phyloP scores from a whole-genome alignment of 306 rosid species.

The Sphenostylis stenocarpa region DNA sequence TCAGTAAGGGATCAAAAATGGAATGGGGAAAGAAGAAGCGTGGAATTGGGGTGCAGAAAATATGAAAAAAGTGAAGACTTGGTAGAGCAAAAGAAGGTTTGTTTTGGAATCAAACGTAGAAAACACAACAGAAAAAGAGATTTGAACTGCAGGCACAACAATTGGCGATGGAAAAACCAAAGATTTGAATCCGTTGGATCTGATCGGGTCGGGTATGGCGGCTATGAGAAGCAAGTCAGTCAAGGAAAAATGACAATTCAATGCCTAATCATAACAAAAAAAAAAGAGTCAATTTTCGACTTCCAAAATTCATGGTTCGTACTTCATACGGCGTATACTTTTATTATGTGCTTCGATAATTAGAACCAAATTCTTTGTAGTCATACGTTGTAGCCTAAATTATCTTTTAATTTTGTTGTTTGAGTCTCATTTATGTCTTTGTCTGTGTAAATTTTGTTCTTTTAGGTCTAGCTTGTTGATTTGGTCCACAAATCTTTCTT shows the following conservation, averaged over 20 bases:
- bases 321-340: too few relatives aligned
- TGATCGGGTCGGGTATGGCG: constrained; percentile 6
- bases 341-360: neutral
- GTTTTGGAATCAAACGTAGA: constrained; percentile 15
- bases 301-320: neutral
- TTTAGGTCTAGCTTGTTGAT: too few relatives aligned
- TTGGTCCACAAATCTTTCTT: too few relatives aligned
- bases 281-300: neutral
- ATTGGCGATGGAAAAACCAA: constrained; percentile 23
- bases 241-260: neutral
- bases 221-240: neutral
- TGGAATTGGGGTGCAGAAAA: neutral
- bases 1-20: neutral
- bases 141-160: constrained; percentile 9
- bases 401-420: too few relatives aligned
- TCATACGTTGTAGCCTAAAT: neutral
- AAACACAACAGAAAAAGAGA: constrained; percentile 23
- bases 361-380: neutral
- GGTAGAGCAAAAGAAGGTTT: constrained; percentile 10
- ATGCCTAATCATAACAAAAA: neutral
- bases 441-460: too few relatives aligned
- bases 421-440: too few relatives aligned
- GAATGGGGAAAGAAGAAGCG: neutral
- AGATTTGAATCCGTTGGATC: neutral
- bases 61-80: neutral